phyloP scores from a whole-genome alignment of 2,329 filamentous ascomycete species.

The Lasiodiplodia sp. region DNA sequence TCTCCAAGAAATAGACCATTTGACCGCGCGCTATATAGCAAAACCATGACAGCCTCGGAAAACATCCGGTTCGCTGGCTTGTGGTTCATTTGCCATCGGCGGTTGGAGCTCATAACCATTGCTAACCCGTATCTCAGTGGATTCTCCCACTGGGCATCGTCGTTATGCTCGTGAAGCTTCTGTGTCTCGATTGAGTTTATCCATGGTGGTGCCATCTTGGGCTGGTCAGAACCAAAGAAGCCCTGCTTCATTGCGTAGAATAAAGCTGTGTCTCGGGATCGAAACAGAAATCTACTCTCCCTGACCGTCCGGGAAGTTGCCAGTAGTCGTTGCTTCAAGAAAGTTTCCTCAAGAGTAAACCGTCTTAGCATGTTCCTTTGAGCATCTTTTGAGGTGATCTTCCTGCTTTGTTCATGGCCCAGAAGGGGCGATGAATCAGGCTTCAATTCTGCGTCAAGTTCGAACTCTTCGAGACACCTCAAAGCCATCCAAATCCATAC shows the following conservation, averaged over 20 bases:
- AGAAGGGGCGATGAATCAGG: no score
- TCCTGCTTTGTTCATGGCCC: no score
- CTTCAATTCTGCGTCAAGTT: no score
- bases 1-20: neutral
- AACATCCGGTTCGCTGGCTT: neutral
- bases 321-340: neutral
- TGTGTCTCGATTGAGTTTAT: neutral
- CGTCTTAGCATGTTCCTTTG: neutral
- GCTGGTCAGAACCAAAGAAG: neutral
- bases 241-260: neutral
- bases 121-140: constrained; percentile 3
- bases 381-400: neutral
- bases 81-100: neutral
- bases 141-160: neutral
- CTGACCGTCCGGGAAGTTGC: neutral
- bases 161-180: neutral
- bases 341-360: neutral
- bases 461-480: no score
- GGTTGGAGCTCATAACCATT: neutral
- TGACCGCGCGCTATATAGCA: neutral
- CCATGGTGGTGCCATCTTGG: neutral
- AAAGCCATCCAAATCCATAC: no score
- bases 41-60: fast-evolving
- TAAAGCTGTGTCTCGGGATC: neutral
- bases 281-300: neutral